Evolutionary conservation across 805 yeast genomes (phyloP).

Genomic region (Pichia manshurica): DNA sequence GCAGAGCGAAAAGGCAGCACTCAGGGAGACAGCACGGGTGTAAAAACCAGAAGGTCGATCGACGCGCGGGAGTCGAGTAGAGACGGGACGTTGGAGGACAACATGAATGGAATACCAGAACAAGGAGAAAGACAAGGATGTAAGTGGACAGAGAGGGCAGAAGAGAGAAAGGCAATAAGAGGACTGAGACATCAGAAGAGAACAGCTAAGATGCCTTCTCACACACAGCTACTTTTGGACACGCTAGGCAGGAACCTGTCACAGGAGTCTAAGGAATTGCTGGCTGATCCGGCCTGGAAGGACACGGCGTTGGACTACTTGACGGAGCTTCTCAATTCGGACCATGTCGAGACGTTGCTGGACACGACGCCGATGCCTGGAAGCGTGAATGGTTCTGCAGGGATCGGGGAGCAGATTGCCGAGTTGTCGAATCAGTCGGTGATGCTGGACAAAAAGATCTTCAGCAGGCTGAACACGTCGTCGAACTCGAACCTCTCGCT

Average conservation of each 20-base stretch:
- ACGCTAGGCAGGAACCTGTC: constrained; percentile 30
- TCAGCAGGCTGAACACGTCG: not conserved
- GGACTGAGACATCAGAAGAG: no score
- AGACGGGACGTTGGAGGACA: no score
- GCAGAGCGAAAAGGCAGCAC: constrained; percentile 3
- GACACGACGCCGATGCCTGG: constrained; percentile 21
- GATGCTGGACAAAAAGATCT: constrained; percentile 4
- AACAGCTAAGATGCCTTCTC: constrained; percentile 3
- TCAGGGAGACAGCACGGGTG: not conserved
- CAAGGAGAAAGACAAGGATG: not conserved
- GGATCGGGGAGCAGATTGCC: constrained; percentile 54
- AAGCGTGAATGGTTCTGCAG: not conserved
- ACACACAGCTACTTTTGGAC: constrained; percentile 31
- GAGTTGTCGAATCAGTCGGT: constrained; percentile 40
- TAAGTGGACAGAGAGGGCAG: no score
- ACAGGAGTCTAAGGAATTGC: constrained; percentile 22
- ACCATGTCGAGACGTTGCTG: constrained; percentile 34
- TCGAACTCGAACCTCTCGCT: constrained; percentile 33
- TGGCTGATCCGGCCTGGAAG: constrained; percentile 30
- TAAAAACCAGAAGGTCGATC: no score
- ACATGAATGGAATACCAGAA: no score
- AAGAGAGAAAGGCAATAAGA: no score
- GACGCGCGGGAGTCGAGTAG: no score
- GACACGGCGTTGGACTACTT: constrained; percentile 32
- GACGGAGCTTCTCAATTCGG: constrained; percentile 36